These are phyloP conservation scores for Suillus discolor DNA, from an alignment of 768 basidiomycete genomes.

Conservation along the genomic window DNA sequence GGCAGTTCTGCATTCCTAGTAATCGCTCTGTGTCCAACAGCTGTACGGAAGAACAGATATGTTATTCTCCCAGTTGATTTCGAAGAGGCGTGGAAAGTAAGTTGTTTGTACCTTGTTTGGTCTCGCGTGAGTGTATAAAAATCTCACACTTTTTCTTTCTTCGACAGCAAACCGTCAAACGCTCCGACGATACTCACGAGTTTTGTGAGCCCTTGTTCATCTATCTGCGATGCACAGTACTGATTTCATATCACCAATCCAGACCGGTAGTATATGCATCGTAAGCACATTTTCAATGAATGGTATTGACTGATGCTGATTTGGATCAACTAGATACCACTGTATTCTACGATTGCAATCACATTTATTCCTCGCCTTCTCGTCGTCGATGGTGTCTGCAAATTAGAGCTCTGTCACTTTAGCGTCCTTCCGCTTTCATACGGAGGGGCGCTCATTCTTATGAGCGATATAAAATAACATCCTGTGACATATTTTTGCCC, in stretches of 20 bases:
- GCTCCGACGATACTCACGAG: constrained; percentile 93
- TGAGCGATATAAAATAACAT: constrained; percentile 63
- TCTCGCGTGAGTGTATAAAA: constrained; percentile 28
- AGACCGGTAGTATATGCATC: constrained; percentile 41
- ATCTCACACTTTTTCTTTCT: constrained; percentile 34
- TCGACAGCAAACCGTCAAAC: constrained; percentile 92
- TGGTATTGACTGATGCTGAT: constrained; percentile 24
- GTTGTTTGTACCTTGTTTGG: constrained; percentile 61
- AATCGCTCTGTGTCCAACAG: constrained; percentile 39
- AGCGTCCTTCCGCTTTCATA: constrained; percentile 65
- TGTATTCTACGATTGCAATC: constrained; percentile 40
- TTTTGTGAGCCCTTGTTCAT: constrained; percentile 70
- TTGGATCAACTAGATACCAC: constrained; percentile 24
- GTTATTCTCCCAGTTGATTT: constrained; percentile 96
- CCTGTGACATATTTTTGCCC: constrained; percentile 44
- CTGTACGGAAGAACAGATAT: constrained; percentile 98
- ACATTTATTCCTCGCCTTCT: constrained; percentile 20
- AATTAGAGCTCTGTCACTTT: constrained; percentile 77
- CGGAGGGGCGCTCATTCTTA: constrained; percentile 83
- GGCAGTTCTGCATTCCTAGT: neutral
- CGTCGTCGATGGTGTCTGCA: constrained; percentile 15
- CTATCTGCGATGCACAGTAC: constrained; percentile 5
- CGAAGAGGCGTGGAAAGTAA: constrained; percentile 98
- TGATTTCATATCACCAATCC: constrained; percentile 13
- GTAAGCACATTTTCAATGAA: constrained; percentile 40